Percentiles rank a stretch among this genome's conserved stretches.
Conservation (phyloP, 306 rosid genomes). For the Fragaria iinumae region DNA sequence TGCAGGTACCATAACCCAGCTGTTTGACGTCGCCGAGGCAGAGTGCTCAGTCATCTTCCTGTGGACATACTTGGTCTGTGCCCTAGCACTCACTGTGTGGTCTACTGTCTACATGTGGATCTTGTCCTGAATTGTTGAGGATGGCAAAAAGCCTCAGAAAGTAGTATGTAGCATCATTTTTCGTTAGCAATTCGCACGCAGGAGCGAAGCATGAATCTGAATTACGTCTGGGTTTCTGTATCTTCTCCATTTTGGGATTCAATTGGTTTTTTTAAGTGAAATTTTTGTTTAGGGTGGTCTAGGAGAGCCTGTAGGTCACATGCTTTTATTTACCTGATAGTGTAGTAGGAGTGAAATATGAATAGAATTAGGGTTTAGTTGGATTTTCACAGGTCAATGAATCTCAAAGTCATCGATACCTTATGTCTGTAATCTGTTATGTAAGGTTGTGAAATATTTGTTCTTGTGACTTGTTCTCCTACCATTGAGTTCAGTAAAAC, state of each 20-base stretch:
- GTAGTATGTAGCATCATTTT: neutral
- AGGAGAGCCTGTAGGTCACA: neutral
- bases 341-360: neutral
- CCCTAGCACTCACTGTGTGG: constrained; percentile 75
- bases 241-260: neutral
- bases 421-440: neutral
- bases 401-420: neutral
- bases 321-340: neutral
- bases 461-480: neutral
- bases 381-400: neutral
- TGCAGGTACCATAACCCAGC: constrained; percentile 81
- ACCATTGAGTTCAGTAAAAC: neutral
- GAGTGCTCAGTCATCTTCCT: constrained; percentile 75
- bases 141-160: neutral
- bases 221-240: neutral
- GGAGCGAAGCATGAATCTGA: neutral
- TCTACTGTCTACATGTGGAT: constrained; percentile 67
- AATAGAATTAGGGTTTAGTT: neutral
- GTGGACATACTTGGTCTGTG: constrained; percentile 77
- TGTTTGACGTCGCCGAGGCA: constrained; percentile 80
- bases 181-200: neutral
- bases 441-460: neutral
- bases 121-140: constrained; percentile 34
- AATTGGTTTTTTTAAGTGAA: neutral
- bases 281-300: neutral